Evolutionary conservation across 192 early-diverging fungal species (phyloP).

Genomic region (Piromyces finnis): DNA sequence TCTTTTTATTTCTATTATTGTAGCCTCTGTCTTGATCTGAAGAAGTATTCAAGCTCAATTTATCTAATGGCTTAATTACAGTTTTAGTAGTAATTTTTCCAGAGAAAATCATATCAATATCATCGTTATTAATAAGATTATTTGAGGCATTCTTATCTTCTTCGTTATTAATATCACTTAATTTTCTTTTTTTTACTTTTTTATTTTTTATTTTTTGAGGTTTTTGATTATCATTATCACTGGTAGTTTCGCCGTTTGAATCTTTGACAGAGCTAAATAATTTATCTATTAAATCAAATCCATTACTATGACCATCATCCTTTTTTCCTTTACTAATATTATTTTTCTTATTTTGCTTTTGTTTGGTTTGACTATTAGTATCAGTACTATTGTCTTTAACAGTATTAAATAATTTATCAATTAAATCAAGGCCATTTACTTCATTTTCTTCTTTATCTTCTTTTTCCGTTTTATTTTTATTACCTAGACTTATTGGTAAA

Average conservation of each 20-base stretch:
- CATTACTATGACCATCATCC: neutral
- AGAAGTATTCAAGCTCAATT: neutral
- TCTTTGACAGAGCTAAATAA: neutral
- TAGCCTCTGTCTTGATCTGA: neutral
- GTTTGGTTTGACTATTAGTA: too few species aligned
- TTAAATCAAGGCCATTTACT: too few species aligned
- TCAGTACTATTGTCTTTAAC: too few species aligned
- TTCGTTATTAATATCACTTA: neutral
- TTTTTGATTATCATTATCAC: neutral
- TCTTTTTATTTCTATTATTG: neutral
- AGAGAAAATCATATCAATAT: neutral
- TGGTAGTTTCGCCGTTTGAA: neutral
- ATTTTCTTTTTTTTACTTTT: neutral
- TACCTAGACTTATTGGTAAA: neutral
- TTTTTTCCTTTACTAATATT: too few species aligned
- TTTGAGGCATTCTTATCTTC: neutral
- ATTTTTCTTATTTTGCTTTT: too few species aligned
- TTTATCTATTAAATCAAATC: neutral
- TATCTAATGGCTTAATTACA: neutral
- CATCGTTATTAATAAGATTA: neutral
- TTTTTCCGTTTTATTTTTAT: neutral
- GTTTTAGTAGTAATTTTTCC: neutral
- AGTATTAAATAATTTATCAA: too few species aligned
- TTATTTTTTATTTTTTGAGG: too few species aligned
- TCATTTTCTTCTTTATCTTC: too few species aligned